Percentiles rank a stretch among this genome's conserved stretches.
These are phyloP conservation scores for Fusarium sp. DNA, from an alignment of 2,329 filamentous ascomycete species.

Conservation along the genomic window DNA sequence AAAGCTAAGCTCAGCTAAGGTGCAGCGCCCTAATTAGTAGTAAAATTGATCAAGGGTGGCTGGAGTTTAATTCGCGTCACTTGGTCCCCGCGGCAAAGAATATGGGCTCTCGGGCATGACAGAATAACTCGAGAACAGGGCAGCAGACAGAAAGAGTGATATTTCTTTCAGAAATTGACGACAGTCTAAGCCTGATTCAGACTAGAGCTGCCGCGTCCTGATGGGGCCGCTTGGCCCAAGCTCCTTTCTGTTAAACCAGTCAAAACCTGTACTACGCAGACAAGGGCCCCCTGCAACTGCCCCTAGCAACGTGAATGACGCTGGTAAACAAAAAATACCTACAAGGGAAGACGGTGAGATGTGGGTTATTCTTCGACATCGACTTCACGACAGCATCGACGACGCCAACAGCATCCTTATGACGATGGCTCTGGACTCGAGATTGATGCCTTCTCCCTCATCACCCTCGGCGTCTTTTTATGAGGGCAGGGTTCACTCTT, in stretches of 20 bases:
- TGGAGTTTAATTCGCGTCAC: slow-evolving; percentile 21
- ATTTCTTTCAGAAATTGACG: slow-evolving; percentile 13
- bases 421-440: slow-evolving; percentile 54
- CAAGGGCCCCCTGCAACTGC: slow-evolving; percentile 39
- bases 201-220: not conserved
- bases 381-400: slow-evolving; percentile 52
- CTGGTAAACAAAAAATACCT: slow-evolving; percentile 48
- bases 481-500: slow-evolving; percentile 62
- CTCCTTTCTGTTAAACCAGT: slow-evolving; percentile 21
- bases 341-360: slow-evolving; percentile 37
- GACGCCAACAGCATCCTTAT: slow-evolving; percentile 52
- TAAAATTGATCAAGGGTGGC: slow-evolving; percentile 24
- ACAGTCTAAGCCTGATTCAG: not conserved
- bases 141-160: not conserved
- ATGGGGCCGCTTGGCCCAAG: slow-evolving; percentile 29
- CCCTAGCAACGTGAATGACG: slow-evolving; percentile 47
- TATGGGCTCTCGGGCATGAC: not conserved
- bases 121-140: slow-evolving; percentile 4
- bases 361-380: slow-evolving; percentile 53
- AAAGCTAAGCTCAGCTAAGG: not conserved
- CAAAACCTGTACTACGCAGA: slow-evolving; percentile 8
- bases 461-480: slow-evolving; percentile 41
- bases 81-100: not conserved
- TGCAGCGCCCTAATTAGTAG: not conserved
- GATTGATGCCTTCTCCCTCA: slow-evolving; percentile 55